These are phyloP conservation scores for Blastomyces silverae DNA, from an alignment of 2,329 filamentous ascomycete species.

Conservation along the genomic window DNA sequence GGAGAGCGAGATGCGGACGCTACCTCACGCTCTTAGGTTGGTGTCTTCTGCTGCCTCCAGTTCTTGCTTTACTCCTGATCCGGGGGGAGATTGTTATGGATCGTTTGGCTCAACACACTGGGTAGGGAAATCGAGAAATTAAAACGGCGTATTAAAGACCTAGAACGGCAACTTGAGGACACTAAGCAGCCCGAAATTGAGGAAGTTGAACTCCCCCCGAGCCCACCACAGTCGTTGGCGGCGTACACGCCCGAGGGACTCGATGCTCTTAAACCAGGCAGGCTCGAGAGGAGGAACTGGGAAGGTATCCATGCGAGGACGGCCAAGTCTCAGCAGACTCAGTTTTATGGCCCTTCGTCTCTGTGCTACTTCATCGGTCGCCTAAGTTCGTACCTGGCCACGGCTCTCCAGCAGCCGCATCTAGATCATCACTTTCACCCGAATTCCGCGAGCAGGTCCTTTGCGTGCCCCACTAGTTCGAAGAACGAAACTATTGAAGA, in stretches of 20 bases:
- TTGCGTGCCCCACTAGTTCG: constrained; percentile 20
- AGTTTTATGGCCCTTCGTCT: constrained; percentile 44
- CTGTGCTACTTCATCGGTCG: constrained; percentile 43
- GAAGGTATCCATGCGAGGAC: constrained; percentile 37
- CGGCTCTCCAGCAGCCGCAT: constrained; percentile 31
- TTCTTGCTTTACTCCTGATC: neutral
- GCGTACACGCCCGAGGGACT: neutral
- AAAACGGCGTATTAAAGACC: constrained; percentile 30
- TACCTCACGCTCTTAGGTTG: constrained; percentile 14
- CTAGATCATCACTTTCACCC: constrained; percentile 29
- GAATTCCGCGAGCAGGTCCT: constrained; percentile 24
- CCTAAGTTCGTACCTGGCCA: constrained; percentile 36
- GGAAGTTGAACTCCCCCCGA: neutral
- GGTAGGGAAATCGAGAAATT: constrained; percentile 28
- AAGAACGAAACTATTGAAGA: constrained; percentile 12
- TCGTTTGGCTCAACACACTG: neutral
- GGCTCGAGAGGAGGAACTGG: constrained; percentile 30
- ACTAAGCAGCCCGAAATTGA: constrained; percentile 17
- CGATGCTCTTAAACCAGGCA: constrained; percentile 14
- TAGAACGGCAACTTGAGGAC: constrained; percentile 33
- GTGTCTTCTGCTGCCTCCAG: neutral
- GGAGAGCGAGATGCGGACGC: constrained; percentile 6
- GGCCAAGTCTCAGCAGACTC: constrained; percentile 32
- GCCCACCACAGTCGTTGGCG: neutral
- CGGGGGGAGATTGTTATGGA: neutral